Percentiles rank a stretch among this genome's conserved stretches.
Conservation (phyloP, 2,329 filamentous ascomycete species). For the Penicillium sp. region DNA sequence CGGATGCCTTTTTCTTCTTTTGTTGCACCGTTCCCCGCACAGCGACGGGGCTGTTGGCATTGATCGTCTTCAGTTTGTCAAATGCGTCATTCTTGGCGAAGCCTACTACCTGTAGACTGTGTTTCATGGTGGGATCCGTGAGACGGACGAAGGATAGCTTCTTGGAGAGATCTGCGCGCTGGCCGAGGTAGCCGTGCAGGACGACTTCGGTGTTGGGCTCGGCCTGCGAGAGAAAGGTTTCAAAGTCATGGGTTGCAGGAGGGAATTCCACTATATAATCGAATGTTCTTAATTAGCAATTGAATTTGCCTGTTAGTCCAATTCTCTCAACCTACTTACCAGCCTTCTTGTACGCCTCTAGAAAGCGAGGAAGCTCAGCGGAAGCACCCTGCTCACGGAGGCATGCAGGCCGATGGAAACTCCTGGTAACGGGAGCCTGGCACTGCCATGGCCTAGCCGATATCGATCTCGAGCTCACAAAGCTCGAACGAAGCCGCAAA, state of each 20-base stretch:
- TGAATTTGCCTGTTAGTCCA: background rate
- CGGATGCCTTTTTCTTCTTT: slow-evolving; percentile 44
- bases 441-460: slow-evolving; percentile 15
- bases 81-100: slow-evolving; percentile 45
- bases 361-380: slow-evolving; percentile 32
- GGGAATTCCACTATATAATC: slow-evolving; percentile 54
- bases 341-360: slow-evolving; percentile 55
- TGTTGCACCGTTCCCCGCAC: slow-evolving; percentile 57
- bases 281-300: slow-evolving; percentile 16
- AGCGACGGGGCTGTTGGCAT: slow-evolving; percentile 61
- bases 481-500: slow-evolving; percentile 41
- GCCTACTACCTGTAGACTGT: slow-evolving; percentile 59
- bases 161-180: slow-evolving; percentile 70
- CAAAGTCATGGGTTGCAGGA: slow-evolving; percentile 50
- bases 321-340: slow-evolving; percentile 39
- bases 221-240: slow-evolving; percentile 41
- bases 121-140: slow-evolving; percentile 50
- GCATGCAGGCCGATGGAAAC: slow-evolving; percentile 33
- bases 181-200: slow-evolving; percentile 74
- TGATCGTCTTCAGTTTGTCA: slow-evolving; percentile 52
- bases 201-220: slow-evolving; percentile 53
- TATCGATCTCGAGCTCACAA: slow-evolving; percentile 40
- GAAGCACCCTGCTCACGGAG: slow-evolving; percentile 30
- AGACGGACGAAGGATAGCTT: slow-evolving; percentile 73
- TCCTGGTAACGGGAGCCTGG: slow-evolving; percentile 16